A percentile compares a stretch with the other conserved stretches of the same genome.
Evolutionary conservation across 1,139 yeast genomes (phyloP).

Genomic region (Taiozyma sp.): DNA sequence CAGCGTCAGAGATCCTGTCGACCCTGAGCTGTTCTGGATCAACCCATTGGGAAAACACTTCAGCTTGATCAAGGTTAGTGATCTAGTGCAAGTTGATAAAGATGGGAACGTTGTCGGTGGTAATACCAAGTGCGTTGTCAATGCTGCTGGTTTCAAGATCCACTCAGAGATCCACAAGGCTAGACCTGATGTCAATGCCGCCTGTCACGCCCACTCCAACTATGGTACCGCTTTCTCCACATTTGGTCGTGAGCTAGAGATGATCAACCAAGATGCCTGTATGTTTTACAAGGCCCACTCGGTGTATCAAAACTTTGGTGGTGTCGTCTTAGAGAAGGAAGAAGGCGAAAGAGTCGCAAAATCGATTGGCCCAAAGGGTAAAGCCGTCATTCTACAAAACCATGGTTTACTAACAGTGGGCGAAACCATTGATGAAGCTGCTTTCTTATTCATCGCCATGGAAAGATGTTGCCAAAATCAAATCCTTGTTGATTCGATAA

Average conservation of each 20-base stretch:
- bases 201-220: slow-evolving; percentile 75
- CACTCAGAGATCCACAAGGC: slow-evolving; percentile 75
- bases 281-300: slow-evolving; percentile 60
- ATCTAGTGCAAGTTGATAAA: slow-evolving; percentile 74
- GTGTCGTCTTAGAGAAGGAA: slow-evolving; percentile 69
- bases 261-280: slow-evolving; percentile 80
- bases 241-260: slow-evolving; percentile 67
- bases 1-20: slow-evolving; percentile 73
- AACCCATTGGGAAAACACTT: slow-evolving; percentile 75
- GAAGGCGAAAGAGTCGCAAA: slow-evolving; percentile 68
- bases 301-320: slow-evolving; percentile 70
- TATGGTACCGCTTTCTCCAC: slow-evolving; percentile 75
- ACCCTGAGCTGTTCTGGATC: slow-evolving; percentile 72
- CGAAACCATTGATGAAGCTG: slow-evolving; percentile 77
- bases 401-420: slow-evolving; percentile 83
- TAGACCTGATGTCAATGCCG: slow-evolving; percentile 77
- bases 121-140: slow-evolving; percentile 55
- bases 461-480: slow-evolving; percentile 74
- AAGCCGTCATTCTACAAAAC: slow-evolving; percentile 66
- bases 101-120: slow-evolving; percentile 70
- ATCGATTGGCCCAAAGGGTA: slow-evolving; percentile 50
- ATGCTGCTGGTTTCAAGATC: slow-evolving; percentile 78
- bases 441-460: slow-evolving; percentile 61
- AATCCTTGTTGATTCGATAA: slow-evolving; percentile 55
- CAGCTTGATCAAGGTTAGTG: slow-evolving; percentile 62